A percentile compares a stretch with the other conserved stretches of the same genome.
phyloP scores from a whole-genome alignment of 179 eudicot genomes.

The Silene coronaria region DNA sequence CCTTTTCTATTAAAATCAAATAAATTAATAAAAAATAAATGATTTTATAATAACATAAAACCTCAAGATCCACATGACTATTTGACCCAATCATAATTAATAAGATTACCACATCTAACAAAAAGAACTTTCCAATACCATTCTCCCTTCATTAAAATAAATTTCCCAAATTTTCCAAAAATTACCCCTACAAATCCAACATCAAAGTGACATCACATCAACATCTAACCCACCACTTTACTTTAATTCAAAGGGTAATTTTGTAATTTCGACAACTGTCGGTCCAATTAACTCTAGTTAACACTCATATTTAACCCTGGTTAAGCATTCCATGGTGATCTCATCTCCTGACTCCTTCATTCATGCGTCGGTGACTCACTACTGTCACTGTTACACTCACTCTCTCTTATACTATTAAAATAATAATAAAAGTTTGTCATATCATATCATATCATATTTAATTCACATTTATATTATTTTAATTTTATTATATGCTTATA shows the following conservation, averaged over 20 bases:
- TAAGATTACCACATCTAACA: not conserved
- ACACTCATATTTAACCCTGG: conserved; percentile 15
- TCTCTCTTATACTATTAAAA: not conserved
- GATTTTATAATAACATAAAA: conserved; percentile 11
- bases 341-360: not conserved
- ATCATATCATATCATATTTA: not conserved
- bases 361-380: conserved; percentile 39
- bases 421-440: too few relatives aligned
- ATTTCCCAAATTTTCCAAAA: conserved; percentile 5
- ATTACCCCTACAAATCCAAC: conserved; percentile 20
- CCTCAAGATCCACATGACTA: conserved; percentile 34
- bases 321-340: conserved; percentile 7
- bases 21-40: not conserved
- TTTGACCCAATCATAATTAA: conserved; percentile 29
- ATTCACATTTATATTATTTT: not conserved
- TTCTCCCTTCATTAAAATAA: not conserved
- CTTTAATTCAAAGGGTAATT: conserved; percentile 6
- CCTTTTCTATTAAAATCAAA: not conserved
- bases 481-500: not conserved
- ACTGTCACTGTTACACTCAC: conserved; percentile 10
- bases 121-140: conserved; percentile 3
- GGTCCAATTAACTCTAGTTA: conserved; percentile 28
- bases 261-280: conserved; percentile 26
- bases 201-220: conserved; percentile 11
- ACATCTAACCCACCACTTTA: not conserved